Conservation (phyloP, 805 yeast species). For the Candida coleopterorum region DNA sequence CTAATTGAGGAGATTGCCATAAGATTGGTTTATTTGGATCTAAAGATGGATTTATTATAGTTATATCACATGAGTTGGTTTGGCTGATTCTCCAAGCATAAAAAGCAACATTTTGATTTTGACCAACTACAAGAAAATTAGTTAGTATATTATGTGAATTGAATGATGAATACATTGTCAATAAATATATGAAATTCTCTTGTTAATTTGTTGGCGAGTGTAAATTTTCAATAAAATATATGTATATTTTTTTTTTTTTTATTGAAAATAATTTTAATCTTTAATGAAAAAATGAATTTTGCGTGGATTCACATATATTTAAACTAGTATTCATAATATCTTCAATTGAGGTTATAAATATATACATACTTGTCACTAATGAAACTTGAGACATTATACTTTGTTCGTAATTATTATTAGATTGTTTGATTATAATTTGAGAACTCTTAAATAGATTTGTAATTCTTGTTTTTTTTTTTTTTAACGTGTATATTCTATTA, state of each 20-base stretch:
- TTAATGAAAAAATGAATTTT: too few relatives aligned
- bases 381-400: conserved; percentile 6
- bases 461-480: too few relatives aligned
- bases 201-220: too few relatives aligned
- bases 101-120: conserved; percentile 53
- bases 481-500: too few relatives aligned
- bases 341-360: not conserved
- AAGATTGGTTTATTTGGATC: conserved; percentile 10
- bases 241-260: not conserved
- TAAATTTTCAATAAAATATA: not conserved
- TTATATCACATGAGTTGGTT: conserved; percentile 32
- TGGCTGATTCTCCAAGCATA: conserved; percentile 55
- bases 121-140: conserved; percentile 31
- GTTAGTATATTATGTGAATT: conserved; percentile 5
- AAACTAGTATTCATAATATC: too few relatives aligned
- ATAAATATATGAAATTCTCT: too few relatives aligned
- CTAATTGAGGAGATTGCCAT: conserved; percentile 15
- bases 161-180: too few relatives aligned
- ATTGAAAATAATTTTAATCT: too few relatives aligned
- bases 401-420: too few relatives aligned
- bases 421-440: too few relatives aligned
- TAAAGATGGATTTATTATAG: conserved; percentile 34
- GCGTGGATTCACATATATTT: too few relatives aligned
- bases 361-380: conserved; percentile 7
- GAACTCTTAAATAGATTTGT: too few relatives aligned